A percentile compares a stretch with the other conserved stretches of the same genome.
Conservation (phyloP, 768 basidiomycete species). For the Tylopilus sp. region DNA sequence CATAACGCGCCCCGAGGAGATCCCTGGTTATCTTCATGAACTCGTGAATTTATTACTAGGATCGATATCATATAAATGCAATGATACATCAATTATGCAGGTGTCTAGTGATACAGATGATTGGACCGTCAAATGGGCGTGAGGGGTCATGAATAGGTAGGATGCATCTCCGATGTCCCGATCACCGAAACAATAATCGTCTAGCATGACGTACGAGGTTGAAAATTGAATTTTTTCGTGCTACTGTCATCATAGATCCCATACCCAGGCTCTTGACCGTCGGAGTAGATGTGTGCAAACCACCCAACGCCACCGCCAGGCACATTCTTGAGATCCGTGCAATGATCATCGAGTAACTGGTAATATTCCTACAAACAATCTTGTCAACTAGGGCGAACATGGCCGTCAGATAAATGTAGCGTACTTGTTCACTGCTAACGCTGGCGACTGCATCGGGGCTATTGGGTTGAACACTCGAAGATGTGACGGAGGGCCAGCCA, state of each 20-base stretch:
- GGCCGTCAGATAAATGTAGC: slow-evolving; percentile 11
- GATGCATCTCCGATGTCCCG: not conserved
- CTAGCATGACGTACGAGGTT: slow-evolving; percentile 60
- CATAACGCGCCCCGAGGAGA: no score
- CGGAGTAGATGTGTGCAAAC: slow-evolving; percentile 81
- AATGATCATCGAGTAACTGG: slow-evolving; percentile 59
- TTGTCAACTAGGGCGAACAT: not conserved
- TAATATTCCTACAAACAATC: slow-evolving; percentile 45
- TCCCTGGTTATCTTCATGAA: no score
- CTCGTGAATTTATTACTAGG: no score
- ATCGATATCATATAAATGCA: not conserved
- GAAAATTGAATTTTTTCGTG: slow-evolving; percentile 58
- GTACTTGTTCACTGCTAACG: slow-evolving; percentile 58
- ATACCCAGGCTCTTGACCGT: slow-evolving; percentile 63
- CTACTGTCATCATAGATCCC: slow-evolving; percentile 56
- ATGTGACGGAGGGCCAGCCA: slow-evolving; percentile 73
- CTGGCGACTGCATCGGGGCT: slow-evolving; percentile 57
- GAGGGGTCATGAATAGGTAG: not conserved
- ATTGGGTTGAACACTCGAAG: slow-evolving; percentile 59
- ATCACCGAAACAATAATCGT: not conserved
- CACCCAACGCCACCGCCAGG: slow-evolving; percentile 67
- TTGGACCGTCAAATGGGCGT: not conserved
- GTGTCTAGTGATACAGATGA: slow-evolving; percentile 6
- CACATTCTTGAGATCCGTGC: slow-evolving; percentile 56
- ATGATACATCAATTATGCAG: not conserved